Percentiles rank a stretch among this genome's conserved stretches.
phyloP scores from a whole-genome alignment of 257 asterid genomes.

The Gentiana dahurica region DNA sequence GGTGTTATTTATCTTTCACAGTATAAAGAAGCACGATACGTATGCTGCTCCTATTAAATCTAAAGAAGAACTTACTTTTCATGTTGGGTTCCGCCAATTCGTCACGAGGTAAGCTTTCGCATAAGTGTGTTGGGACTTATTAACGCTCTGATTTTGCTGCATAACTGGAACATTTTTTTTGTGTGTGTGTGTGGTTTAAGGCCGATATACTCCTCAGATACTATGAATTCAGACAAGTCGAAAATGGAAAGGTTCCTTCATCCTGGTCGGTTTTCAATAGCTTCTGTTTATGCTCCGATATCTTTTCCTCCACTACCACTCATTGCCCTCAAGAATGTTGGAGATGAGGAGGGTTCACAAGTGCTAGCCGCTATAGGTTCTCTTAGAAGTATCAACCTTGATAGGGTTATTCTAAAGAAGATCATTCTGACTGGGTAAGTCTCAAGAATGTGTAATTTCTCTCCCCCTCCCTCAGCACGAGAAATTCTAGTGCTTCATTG shows the following conservation, averaged over 20 bases:
- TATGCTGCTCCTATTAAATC: conserved; percentile 83
- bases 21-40: conserved; percentile 74
- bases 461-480: too few relatives aligned
- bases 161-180: not conserved
- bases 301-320: conserved; percentile 71
- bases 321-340: conserved; percentile 60
- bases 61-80: conserved; percentile 85
- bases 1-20: conserved; percentile 17
- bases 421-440: conserved; percentile 88
- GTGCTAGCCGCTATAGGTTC: conserved; percentile 84
- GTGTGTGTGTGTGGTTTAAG: conserved; percentile 28
- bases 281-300: conserved; percentile 84
- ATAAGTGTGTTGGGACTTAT: not conserved
- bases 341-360: conserved; percentile 34
- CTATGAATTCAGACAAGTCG: conserved; percentile 64
- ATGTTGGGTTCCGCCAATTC: conserved; percentile 93
- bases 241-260: conserved; percentile 99
- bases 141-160: not conserved
- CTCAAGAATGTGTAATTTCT: too few relatives aligned
- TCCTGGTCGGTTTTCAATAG: conserved; percentile 71
- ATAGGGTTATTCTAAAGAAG: conserved; percentile 78
- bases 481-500: too few relatives aligned
- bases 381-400: conserved; percentile 66
- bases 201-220: conserved; percentile 80
- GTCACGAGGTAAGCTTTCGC: conserved; percentile 38